Evolutionary conservation across 1,139 yeast species (phyloP), one percentile per base, ranked within the genome.

Genomic region (Taphrina wiesneri): DNA sequence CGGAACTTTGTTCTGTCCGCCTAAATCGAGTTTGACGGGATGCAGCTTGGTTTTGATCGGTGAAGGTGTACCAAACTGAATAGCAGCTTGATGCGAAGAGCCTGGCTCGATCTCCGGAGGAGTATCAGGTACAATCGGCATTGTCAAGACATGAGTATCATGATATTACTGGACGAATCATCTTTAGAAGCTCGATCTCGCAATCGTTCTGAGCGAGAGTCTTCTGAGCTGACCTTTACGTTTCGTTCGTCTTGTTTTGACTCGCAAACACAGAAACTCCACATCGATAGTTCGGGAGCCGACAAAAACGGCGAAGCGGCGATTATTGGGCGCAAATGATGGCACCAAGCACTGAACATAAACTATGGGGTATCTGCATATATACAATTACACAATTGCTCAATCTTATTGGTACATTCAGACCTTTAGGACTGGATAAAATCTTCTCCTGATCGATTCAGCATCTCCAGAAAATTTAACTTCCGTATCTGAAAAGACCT

Each of bases 41-140:
- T 7, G 15, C 21, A 60, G 53, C n/a, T 19, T 51, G 11, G 57
- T 23, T 30, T 36, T 51, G 41, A 60, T 52, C 28, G 64, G 57
- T n/a, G 64, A 60, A 3, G 64, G 64, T 36, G 47, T 15, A 13
- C 64, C 64, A 41, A 60, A 60, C 43, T 36, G 32, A 19, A 60
- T 34, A 5, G 45, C 56, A 32, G 15, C 30, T 13, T 30, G 28
- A 13, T 32, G 25, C 17, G 56, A 19, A 19, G 56, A 19, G 21
- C 56, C 56, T 11, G 30, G 9, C 23, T 7, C n/a, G 17, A 7
- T 17, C 1, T 7, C 28, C 1, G 56, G 56, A 6, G 56, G 56
- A 23, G 56, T 34, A 28, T 52, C 56, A 5, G 56, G 45, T 13
- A 52, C 17, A 17, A 23, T 17, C 26, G 41, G 36, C 53, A 49